Evolutionary conservation across 768 basidiomycete species (phyloP).

Genomic region (Boletus rex-veris): DNA sequence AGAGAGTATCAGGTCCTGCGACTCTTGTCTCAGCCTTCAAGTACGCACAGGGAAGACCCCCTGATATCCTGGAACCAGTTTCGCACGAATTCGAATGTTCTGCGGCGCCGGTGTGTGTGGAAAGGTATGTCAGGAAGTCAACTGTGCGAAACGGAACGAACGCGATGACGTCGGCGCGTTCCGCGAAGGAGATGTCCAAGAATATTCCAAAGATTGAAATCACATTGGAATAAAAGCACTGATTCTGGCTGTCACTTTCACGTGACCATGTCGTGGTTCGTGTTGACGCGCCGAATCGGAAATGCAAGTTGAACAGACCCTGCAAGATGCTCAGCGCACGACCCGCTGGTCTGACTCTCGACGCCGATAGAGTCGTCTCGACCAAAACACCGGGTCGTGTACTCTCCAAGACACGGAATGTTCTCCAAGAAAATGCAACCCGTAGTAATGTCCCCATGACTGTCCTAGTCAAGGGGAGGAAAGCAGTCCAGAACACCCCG

Average conservation of each 20-base stretch:
- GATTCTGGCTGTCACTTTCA: slow-evolving; percentile 5
- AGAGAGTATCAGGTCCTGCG: neutral
- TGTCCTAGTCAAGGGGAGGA: slow-evolving; percentile 46
- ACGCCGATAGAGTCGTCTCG: slow-evolving; percentile 19
- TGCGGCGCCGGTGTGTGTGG: too few species aligned
- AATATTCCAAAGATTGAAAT: too few species aligned
- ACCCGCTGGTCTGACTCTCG: slow-evolving; percentile 24
- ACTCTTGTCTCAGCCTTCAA: neutral
- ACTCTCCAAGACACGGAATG: slow-evolving; percentile 35
- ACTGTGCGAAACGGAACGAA: too few species aligned
- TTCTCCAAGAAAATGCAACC: slow-evolving; percentile 49
- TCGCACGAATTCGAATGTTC: too few species aligned
- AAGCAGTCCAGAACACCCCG: slow-evolving; percentile 35
- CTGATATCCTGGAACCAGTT: too few species aligned
- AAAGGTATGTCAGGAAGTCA: too few species aligned
- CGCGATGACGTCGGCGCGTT: neutral
- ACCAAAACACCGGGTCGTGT: slow-evolving; percentile 58
- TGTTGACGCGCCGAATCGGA: neutral
- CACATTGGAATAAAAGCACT: too few species aligned
- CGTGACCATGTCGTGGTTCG: slow-evolving; percentile 30
- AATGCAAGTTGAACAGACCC: neutral
- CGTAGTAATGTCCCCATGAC: slow-evolving; percentile 36
- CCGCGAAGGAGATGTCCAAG: neutral
- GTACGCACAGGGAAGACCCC: neutral
- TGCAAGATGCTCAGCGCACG: slow-evolving; percentile 29